These are phyloP conservation scores for Trifolium pratense DNA, from an alignment of 306 rosid genomes.

Conservation along the genomic window DNA sequence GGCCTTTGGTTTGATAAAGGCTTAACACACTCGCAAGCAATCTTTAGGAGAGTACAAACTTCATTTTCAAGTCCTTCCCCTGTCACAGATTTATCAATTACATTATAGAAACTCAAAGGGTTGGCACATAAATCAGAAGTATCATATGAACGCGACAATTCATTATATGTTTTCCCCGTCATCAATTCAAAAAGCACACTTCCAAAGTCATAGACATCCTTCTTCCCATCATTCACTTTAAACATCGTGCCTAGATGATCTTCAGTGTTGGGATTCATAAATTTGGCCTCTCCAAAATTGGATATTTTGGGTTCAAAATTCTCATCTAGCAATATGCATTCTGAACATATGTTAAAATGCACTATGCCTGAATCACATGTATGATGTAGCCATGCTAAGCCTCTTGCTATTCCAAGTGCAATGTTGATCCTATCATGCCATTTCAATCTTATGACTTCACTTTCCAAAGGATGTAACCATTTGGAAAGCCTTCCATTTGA, in stretches of 20 bases:
- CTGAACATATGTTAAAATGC: conserved; percentile 36
- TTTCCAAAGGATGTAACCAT: conserved; percentile 42
- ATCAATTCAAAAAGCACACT: conserved; percentile 47
- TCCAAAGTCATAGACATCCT: conserved; percentile 53
- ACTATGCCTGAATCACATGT: conserved; percentile 3
- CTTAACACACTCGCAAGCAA: too few relatives aligned
- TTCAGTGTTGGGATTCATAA: conserved; percentile 11
- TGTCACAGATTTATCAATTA: conserved; percentile 21
- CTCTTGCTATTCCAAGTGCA: conserved; percentile 52
- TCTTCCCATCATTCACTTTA: conserved; percentile 38
- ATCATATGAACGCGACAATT: neutral
- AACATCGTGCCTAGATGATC: neutral
- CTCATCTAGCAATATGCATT: conserved; percentile 41
- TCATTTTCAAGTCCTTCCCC: conserved; percentile 21
- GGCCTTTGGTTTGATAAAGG: too few relatives aligned
- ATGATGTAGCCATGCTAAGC: conserved; percentile 49
- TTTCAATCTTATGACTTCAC: conserved; percentile 10
- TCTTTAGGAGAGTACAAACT: too few relatives aligned
- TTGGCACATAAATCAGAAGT: neutral
- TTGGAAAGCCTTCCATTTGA: conserved; percentile 49
- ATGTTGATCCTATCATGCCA: conserved; percentile 39
- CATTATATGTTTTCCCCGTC: conserved; percentile 30
- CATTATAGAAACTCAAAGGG: conserved; percentile 21
- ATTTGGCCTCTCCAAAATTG: conserved; percentile 40
- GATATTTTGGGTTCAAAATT: conserved; percentile 51